These are phyloP conservation scores for Sordariomycetes sp. DNA, from an alignment of 2,329 filamentous ascomycete genomes.

Conservation along the genomic window DNA sequence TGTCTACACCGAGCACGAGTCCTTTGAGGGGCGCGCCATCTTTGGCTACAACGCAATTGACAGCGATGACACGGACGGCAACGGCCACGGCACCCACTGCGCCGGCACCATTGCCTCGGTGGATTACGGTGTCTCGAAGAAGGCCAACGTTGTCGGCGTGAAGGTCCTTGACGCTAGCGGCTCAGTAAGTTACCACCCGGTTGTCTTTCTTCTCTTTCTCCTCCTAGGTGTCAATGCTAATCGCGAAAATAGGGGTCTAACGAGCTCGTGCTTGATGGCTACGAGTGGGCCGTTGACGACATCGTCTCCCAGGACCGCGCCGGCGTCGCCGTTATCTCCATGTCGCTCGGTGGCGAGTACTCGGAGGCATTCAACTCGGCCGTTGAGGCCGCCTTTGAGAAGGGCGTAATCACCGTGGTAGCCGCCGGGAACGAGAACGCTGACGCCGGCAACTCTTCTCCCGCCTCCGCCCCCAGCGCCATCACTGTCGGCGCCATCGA, in stretches of 20 bases:
- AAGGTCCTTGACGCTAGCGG: slow-evolving; percentile 27
- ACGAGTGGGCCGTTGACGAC: slow-evolving; percentile 32
- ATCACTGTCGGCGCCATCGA: slow-evolving; percentile 43
- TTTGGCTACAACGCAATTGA: slow-evolving; percentile 23
- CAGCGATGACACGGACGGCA: slow-evolving; percentile 20
- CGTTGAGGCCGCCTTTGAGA: slow-evolving; percentile 30
- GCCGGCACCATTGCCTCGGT: slow-evolving; percentile 32
- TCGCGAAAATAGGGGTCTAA: slow-evolving; percentile 2
- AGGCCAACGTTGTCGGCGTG: slow-evolving; percentile 28
- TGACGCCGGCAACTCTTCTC: slow-evolving; percentile 28
- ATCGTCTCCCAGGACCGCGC: slow-evolving; percentile 26
- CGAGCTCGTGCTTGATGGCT: slow-evolving; percentile 18
- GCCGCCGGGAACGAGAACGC: slow-evolving; percentile 41
- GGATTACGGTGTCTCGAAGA: slow-evolving; percentile 35
- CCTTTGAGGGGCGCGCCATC: slow-evolving; percentile 31
- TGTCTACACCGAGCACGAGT: slow-evolving; percentile 31
- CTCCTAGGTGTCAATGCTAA: background rate
- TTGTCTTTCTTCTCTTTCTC: background rate
- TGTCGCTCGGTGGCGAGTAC: slow-evolving; percentile 39
- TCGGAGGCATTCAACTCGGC: slow-evolving; percentile 38
- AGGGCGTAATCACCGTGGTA: slow-evolving; percentile 40
- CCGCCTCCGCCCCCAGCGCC: slow-evolving; percentile 34
- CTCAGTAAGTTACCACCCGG: background rate
- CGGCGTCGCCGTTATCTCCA: slow-evolving; percentile 36
- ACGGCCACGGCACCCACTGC: slow-evolving; percentile 36